A percentile compares a stretch with the other conserved stretches of the same genome.
Conservation (phyloP, 108 stramenopile species). For the Cafeteria roenbergensis region DNA sequence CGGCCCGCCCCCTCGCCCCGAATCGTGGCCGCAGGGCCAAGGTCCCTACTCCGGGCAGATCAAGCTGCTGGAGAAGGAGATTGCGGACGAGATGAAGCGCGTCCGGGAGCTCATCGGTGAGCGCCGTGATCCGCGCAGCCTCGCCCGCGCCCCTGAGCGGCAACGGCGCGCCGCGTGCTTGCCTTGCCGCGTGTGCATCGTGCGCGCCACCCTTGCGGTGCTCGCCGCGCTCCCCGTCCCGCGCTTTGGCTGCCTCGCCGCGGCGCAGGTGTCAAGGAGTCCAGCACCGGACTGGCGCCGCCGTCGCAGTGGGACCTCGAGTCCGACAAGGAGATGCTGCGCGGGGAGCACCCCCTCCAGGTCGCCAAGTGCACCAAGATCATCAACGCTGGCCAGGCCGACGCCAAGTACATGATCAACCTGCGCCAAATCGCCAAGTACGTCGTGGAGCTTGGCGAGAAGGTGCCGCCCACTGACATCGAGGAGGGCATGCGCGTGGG, state of each 20-base stretch:
- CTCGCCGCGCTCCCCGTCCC: no score
- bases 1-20: no score
- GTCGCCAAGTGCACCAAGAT: conserved; percentile 97
- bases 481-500: conserved; percentile 99
- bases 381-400: conserved; percentile 59
- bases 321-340: conserved; percentile 99
- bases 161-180: not conserved
- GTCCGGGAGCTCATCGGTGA: conserved; percentile 85
- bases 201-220: no score
- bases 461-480: conserved; percentile 95
- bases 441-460: conserved; percentile 85
- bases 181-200: not conserved
- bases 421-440: conserved; percentile 99
- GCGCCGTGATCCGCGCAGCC: not conserved
- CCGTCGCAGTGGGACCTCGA: conserved; percentile 98
- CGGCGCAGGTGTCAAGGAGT: conserved; percentile 72
- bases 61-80: conserved; percentile 85
- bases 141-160: not conserved
- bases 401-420: conserved; percentile 90
- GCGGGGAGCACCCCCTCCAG: conserved; percentile 83
- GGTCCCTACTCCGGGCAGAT: conserved; percentile 83
- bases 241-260: no score
- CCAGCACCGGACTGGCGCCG: conserved; percentile 85
- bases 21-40: conserved; percentile 85
- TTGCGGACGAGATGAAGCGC: conserved; percentile 75